Base-by-base conservation (phyloP, 768 basidiomycete species). In the Pleurotus cornucopiae region DNA sequence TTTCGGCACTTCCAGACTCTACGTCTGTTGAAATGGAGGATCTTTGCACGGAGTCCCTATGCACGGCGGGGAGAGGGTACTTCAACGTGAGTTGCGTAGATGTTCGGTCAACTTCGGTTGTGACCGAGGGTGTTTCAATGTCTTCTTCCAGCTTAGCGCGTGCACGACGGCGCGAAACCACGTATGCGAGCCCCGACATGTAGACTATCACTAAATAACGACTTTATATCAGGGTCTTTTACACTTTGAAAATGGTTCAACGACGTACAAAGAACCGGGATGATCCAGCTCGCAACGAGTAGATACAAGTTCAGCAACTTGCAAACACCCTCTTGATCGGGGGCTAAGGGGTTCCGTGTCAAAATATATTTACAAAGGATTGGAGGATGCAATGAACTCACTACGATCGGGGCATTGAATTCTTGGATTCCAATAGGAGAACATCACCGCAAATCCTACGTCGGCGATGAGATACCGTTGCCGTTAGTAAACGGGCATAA, bases 251-350 rank as follows among this genome's bases (percentile, higher is more conserved):
- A 2, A 11, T 34, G 30, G 30, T 9, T 34, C 11, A 34, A 34
- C 11, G 2, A 69, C 83, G 59, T 57, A 86, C 84, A 66, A 43
- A 84, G 63, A 2, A 66, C 66, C 20, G 84, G 84, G 49, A 75
- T 66, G 40, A 82, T 61, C 84, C 84, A 86, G 60, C 75, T 80
- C 41, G 72, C 74, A 1, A 81, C 61, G 49, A 82, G 57, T 37
- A 83, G 76, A 59, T 74, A 83, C 4, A 76, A 62, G 54, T 76
- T 74, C 38, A 83, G 67, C 6, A 81, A 65, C 53, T 69, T 69
- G 62, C 84, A 86, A n/a, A 76, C 65, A 7, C 71, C 74, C 51
- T 69, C 65, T 44, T 74, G 67, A 58, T 77, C 71, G 7, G 69
- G 62, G 53, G 72, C 78, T 80, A 49, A 14, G 5, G 48, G 34